Conservation (phyloP, 345 rosid genomes). For the Durio zibethinus region DNA sequence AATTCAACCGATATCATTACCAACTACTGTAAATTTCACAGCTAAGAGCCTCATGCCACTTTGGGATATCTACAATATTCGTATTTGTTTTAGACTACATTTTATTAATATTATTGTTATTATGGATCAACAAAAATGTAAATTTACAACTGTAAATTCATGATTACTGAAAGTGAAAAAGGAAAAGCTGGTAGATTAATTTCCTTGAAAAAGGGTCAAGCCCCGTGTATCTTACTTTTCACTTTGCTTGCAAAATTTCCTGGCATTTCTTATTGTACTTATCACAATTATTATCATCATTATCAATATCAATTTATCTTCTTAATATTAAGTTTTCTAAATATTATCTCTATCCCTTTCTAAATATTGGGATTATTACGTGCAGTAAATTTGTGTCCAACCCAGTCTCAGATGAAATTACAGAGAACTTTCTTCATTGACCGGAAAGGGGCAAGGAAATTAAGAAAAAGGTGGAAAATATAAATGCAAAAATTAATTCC, state of each 20-base stretch:
- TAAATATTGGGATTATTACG: too few relatives aligned
- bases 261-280: not conserved
- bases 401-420: not conserved
- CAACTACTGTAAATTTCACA: too few relatives aligned
- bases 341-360: not conserved
- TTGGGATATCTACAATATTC: too few relatives aligned
- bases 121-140: too few relatives aligned
- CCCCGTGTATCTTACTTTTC: not conserved
- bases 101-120: too few relatives aligned
- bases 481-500: not conserved
- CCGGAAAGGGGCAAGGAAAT: not conserved
- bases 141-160: not conserved
- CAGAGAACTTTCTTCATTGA: not conserved
- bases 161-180: not conserved
- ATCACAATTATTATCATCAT: not conserved
- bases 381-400: not conserved
- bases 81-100: too few relatives aligned
- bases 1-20: too few relatives aligned
- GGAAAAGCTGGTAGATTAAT: not conserved
- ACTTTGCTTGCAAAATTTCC: not conserved
- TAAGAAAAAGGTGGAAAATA: not conserved
- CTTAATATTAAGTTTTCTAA: not conserved
- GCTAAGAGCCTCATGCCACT: too few relatives aligned
- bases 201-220: not conserved
- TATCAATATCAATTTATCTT: not conserved